These are phyloP conservation scores for Proliferodiscus dingleyae DNA, from an alignment of 2,329 filamentous ascomycete genomes.

Conservation along the genomic window DNA sequence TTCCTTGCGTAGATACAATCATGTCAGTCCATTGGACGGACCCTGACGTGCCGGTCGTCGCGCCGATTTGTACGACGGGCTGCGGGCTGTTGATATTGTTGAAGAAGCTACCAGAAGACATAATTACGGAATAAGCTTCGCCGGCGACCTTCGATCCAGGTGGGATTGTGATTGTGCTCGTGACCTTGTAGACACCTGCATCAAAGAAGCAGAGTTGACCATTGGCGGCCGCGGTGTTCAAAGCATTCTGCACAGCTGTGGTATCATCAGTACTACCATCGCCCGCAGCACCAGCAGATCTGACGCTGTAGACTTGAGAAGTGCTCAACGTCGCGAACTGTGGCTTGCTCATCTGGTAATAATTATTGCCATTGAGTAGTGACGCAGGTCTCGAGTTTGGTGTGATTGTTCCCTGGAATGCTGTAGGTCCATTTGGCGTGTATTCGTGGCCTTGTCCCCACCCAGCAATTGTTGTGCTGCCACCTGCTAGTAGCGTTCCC, in stretches of 20 bases:
- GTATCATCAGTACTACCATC: conserved; percentile 58
- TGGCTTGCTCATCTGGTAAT: conserved; percentile 48
- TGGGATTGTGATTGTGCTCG: conserved; percentile 43
- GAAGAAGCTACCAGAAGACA: conserved; percentile 39
- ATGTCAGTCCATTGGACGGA: conserved; percentile 58
- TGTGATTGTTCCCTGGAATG: conserved; percentile 37
- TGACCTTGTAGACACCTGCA: conserved; percentile 50
- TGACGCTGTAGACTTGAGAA: conserved; percentile 40
- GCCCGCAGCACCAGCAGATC: conserved; percentile 39
- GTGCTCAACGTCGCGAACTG: conserved; percentile 42
- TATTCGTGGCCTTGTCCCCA: conserved; percentile 80
- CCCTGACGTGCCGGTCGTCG: conserved; percentile 53
- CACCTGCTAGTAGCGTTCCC: conserved; percentile 56
- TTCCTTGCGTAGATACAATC: conserved; percentile 47
- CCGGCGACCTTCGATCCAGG: conserved; percentile 36
- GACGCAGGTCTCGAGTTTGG: conserved; percentile 38
- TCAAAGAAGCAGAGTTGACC: conserved; percentile 53
- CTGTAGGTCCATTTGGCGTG: conserved; percentile 40
- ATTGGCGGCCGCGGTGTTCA: conserved; percentile 44
- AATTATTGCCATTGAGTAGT: conserved; percentile 44
- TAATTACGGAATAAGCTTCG: conserved; percentile 39
- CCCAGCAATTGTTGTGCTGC: conserved; percentile 59
- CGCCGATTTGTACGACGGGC: conserved; percentile 48
- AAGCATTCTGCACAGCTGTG: conserved; percentile 50
- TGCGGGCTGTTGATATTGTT: conserved; percentile 38